These are phyloP conservation scores for Vitis amurensis DNA, from an alignment of 164 flowering plant species.

Conservation along the genomic window DNA sequence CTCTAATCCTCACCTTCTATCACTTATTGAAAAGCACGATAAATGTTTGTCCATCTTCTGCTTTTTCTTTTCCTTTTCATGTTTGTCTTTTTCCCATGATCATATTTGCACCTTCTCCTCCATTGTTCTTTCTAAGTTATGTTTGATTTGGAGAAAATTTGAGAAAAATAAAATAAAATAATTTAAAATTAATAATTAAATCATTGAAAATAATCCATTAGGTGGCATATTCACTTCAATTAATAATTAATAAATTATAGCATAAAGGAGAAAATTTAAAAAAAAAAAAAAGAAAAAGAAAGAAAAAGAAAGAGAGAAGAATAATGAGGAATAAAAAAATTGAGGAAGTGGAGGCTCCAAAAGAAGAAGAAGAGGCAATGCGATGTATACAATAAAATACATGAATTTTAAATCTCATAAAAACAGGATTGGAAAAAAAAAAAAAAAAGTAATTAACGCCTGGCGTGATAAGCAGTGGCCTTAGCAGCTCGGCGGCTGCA, in stretches of 20 bases:
- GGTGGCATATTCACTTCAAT: constrained; percentile 11
- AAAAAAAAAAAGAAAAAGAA: not conserved
- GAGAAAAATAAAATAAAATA: no score
- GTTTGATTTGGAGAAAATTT: no score
- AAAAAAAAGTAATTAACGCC: constrained; percentile 11
- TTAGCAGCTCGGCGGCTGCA: not conserved
- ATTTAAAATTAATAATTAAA: no score
- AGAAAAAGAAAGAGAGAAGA: not conserved
- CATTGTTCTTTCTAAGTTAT: no score
- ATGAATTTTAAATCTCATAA: constrained; percentile 16
- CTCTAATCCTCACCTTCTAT: no score
- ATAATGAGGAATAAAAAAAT: not conserved
- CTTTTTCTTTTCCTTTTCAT: no score
- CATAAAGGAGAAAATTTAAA: not conserved
- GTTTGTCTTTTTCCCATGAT: no score
- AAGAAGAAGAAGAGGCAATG: constrained; percentile 11
- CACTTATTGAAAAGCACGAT: no score
- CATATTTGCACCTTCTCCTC: no score
- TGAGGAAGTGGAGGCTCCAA: not conserved
- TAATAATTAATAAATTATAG: not conserved
- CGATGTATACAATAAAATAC: constrained; percentile 25
- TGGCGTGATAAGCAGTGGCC: constrained; percentile 11
- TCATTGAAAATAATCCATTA: no score
- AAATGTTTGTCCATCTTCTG: no score
- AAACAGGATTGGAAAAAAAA: constrained; percentile 2